A percentile compares a stretch with the other conserved stretches of the same genome.
These are phyloP conservation scores for Xylaria sp. DNA, from an alignment of 2,329 filamentous ascomycete genomes.

Conservation along the genomic window DNA sequence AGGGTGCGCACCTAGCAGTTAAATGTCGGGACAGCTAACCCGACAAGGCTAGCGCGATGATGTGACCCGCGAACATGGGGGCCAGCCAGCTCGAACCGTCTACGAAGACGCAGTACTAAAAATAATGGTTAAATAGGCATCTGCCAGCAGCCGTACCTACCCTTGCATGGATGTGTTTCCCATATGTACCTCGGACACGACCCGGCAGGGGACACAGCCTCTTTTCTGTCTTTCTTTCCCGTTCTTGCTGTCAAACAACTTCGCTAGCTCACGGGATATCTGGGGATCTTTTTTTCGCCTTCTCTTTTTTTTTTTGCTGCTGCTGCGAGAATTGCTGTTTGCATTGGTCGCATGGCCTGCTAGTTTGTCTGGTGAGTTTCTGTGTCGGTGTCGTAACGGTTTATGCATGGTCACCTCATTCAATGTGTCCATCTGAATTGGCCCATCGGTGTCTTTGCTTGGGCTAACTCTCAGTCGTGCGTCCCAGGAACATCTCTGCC, in stretches of 20 bases:
- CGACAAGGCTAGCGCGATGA: neutral
- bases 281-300: neutral
- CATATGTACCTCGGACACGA: neutral
- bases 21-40: neutral
- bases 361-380: neutral
- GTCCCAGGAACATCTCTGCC: constrained; percentile 8
- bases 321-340: neutral
- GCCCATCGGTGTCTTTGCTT: neutral
- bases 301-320: neutral
- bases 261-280: too few species aligned
- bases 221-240: neutral
- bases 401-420: too few species aligned
- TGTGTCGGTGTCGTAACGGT: too few species aligned
- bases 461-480: neutral
- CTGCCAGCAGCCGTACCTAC: constrained; percentile 6
- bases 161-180: neutral
- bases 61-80: too few species aligned
- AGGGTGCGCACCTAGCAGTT: neutral
- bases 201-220: constrained; percentile 3
- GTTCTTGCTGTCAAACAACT: neutral
- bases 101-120: neutral
- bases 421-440: neutral
- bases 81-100: too few species aligned
- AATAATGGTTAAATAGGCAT: neutral
- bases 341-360: neutral